Evolutionary conservation across 2,329 filamentous ascomycete species (phyloP), one percentile per base, ranked within the genome.

Genomic region (Diaporthe ampelina): DNA sequence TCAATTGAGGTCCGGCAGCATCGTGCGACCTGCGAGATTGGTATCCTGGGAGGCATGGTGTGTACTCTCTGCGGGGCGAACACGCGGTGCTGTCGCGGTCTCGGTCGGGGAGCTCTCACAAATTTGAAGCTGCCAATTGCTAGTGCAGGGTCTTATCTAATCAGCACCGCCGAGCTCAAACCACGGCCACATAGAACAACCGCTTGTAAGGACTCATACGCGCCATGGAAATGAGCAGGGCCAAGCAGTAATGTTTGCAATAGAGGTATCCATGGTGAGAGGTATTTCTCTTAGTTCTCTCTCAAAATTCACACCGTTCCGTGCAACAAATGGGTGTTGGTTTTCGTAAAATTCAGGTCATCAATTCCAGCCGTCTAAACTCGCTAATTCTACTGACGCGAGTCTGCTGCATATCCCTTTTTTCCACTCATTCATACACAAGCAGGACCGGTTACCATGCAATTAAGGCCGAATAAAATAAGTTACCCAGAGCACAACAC

Each of bases 21-120:
- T 76, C 79, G 76, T 61, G 78, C 77, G 59, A 79, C 79, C 74
- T 80, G 79, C 50, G 76, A 75, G 26, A 81, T 70, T 32, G 81
- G 79, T 80, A 83, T 77, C 78, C 81, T 79, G 43, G 82, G 82
- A 56, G 82, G 80, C 82, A 83, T 84, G 9, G 67, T 74, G 56
- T 35, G 52, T 71, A 17, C 7, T 21, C 43, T 68, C 35, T 71
- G 32, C 32, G 54, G 45, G 67, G 17, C 54, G 63, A 43, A 72
- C n/a, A 37, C 52, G 13, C 52, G 26, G 19, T 17, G 32, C n/a
- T 29, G 26, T 15, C 19, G 48, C 32, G 48, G 19, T 26, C 32
- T 15, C 21, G 48, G 15, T 40, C 48, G 32, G 17, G 58, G 52
- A 73, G 54, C 71, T 75, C 74, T 35, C 21, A 65, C 50, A 70